phyloP scores from a whole-genome alignment of 2,329 filamentous ascomycete genomes.

The Penicillium fuscoglaucum region DNA sequence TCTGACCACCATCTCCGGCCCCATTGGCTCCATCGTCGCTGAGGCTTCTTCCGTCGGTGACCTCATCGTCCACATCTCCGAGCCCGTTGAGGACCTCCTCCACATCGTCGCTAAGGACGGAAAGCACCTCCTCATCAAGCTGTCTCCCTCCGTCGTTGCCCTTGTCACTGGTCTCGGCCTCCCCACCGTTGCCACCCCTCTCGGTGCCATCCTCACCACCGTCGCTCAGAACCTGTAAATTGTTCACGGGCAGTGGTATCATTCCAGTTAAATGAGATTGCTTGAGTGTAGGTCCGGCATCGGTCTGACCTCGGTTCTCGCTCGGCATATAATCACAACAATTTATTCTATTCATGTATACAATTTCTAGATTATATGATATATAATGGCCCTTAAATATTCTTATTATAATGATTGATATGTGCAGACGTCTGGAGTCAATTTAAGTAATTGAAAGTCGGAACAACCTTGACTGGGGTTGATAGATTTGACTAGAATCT shows the following conservation, averaged over 20 bases:
- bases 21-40: constrained; percentile 30
- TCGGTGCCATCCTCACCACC: constrained; percentile 32
- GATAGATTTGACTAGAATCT: too few relatives aligned
- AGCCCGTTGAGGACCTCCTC: constrained; percentile 27
- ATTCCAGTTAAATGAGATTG: neutral
- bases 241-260: neutral
- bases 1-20: constrained; percentile 29
- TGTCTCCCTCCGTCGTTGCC: constrained; percentile 27
- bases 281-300: neutral
- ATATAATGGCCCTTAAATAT: too few relatives aligned
- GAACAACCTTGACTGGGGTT: neutral
- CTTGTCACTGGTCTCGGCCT: constrained; percentile 33
- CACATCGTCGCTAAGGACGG: constrained; percentile 29
- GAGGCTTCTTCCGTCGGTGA: constrained; percentile 29
- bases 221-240: constrained; percentile 30
- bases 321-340: neutral
- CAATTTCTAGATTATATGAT: neutral
- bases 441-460: neutral
- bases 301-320: neutral
- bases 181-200: constrained; percentile 27
- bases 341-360: neutral
- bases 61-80: constrained; percentile 30
- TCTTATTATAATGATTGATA: neutral
- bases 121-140: constrained; percentile 29
- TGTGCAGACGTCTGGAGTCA: neutral